Percentiles rank a stretch among this genome's conserved stretches.
Conservation (phyloP, 805 yeast species). For the Limtongia smithiae region DNA sequence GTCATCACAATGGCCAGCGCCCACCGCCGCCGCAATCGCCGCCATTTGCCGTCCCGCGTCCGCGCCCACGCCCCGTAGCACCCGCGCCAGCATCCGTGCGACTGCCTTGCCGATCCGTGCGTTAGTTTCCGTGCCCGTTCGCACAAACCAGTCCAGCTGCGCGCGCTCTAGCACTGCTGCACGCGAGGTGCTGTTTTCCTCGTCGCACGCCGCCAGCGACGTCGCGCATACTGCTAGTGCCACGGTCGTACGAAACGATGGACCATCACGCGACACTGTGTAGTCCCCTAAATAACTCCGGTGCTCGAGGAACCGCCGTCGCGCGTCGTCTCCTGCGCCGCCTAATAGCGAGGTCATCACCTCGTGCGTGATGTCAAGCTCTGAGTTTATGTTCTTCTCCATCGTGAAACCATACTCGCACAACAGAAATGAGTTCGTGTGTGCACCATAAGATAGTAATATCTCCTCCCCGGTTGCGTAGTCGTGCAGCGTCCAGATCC, state of each 20-base stretch:
- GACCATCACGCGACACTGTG: slow-evolving; percentile 50
- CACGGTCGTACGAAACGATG: slow-evolving; percentile 71
- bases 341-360: slow-evolving; percentile 41
- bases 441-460: slow-evolving; percentile 80
- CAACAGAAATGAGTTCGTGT: slow-evolving; percentile 73
- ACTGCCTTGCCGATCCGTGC: slow-evolving; percentile 1
- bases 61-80: neutral
- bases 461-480: slow-evolving; percentile 53
- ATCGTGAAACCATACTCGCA: slow-evolving; percentile 85
- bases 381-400: slow-evolving; percentile 60
- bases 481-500: slow-evolving; percentile 34
- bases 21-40: neutral
- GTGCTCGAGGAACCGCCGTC: slow-evolving; percentile 45
- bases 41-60: neutral
- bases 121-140: neutral
- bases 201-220: slow-evolving; percentile 11
- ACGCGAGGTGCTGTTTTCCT: neutral
- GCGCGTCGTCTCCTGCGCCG: slow-evolving; percentile 22
- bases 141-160: slow-evolving; percentile 9
- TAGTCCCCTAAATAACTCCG: slow-evolving; percentile 70
- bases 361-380: slow-evolving; percentile 55
- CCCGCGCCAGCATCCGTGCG: neutral
- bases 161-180: neutral
- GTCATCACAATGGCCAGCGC: neutral
- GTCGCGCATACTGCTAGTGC: slow-evolving; percentile 53